Evolutionary conservation across 2,329 filamentous ascomycete species (phyloP), one percentile per base, ranked within the genome.

Genomic region (Metarhizium album): DNA sequence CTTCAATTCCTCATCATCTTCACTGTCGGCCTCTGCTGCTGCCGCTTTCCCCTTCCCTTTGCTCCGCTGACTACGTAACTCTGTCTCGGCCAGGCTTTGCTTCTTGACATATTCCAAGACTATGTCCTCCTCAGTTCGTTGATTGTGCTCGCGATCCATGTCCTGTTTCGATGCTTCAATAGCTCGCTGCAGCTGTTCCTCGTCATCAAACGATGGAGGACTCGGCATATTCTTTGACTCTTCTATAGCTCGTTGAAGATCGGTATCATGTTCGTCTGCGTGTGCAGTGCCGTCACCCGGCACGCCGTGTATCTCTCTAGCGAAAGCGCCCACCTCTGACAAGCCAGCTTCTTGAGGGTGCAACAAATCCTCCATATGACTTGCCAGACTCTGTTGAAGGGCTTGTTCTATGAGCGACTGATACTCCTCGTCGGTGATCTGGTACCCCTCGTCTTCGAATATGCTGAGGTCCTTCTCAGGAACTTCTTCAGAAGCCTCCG

Each of bases 71-170:
- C 63, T 57, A 11, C 70, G 66, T 46, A 64, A 73, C 62, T 82
- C 74, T 56, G 83, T 82, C 66, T 91, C 87, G 0, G 78, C 74
- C 42, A 88, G 62, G 63, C 84, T 89, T 69, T 90, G 84, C 70
- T 82, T 85, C 73, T 84, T 86, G 40, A 89, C 76, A 64, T 87
- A 89, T 59, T 89, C 84, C 62, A 90, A 65, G 8, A 90, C 79
- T 52, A 86, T 80, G 51, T 88, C 79, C 62, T 90, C 85, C 60
- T 90, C 86, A 0, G 74, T 78, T 60, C 67, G 73, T 49, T 69
- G 64, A 37, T 63, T 67, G 46, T 65, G 63, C 35, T 71, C 66
- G 3, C 70, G 67, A 42, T 68, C 65, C 56, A 73, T 58, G 49
- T 75, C 65, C 33, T 72, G 64, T 48, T 66, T 64, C 23, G 77